phyloP scores from a whole-genome alignment of 2,329 filamentous ascomycete genomes.

The Xylaria sp. region DNA sequence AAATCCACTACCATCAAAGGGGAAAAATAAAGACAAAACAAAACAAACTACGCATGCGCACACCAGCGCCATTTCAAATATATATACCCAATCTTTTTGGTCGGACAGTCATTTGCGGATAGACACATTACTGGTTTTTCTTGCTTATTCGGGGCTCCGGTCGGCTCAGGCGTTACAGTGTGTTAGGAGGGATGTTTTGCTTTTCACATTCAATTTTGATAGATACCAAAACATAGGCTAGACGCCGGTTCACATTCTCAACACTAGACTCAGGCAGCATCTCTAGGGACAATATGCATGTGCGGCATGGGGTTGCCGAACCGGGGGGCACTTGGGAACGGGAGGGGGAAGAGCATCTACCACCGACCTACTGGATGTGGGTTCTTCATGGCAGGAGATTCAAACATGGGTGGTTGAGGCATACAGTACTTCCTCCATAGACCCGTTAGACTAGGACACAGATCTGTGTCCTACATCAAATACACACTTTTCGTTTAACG shows the following conservation, averaged over 20 bases:
- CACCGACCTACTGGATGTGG: neutral
- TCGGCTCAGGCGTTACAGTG: constrained; percentile 16
- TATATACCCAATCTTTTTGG: constrained; percentile 12
- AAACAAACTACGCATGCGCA: neutral
- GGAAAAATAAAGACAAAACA: too few relatives aligned
- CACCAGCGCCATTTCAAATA: neutral
- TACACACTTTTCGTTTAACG: neutral
- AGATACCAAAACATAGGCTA: constrained; percentile 23
- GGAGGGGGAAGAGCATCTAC: neutral
- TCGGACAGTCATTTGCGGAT: neutral
- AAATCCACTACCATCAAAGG: neutral
- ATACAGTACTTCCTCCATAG: neutral
- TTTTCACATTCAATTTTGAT: neutral
- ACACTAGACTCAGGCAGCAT: constrained; percentile 17
- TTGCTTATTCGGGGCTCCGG: constrained; percentile 1
- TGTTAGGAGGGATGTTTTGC: constrained; percentile 1
- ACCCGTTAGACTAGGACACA: neutral
- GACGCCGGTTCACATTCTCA: constrained; percentile 16
- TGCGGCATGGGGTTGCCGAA: constrained; percentile 1
- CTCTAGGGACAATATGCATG: constrained; percentile 16
- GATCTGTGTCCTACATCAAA: neutral
- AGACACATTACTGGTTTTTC: constrained; percentile 5
- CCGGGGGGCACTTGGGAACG: neutral
- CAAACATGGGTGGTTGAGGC: neutral
- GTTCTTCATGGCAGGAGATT: neutral